These are phyloP conservation scores for Populus hybrid DNA, from an alignment of 441 rosid genomes.

Conservation along the genomic window DNA sequence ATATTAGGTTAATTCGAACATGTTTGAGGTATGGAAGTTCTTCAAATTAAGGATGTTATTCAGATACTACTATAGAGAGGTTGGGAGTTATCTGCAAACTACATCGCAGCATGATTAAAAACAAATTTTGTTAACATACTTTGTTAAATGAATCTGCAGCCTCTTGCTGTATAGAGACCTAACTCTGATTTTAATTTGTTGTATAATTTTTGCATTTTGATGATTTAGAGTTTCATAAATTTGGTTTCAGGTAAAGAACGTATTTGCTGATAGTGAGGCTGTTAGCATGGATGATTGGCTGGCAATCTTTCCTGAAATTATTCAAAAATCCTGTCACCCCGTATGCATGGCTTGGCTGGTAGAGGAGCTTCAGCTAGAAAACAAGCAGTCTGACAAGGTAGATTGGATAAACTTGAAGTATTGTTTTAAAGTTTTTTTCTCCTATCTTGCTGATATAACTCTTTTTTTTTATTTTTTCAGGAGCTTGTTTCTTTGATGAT, in stretches of 20 bases:
- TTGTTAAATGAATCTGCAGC: background rate
- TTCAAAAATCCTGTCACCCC: constrained; percentile 50
- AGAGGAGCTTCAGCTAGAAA: constrained; percentile 46
- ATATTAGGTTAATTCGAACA: background rate
- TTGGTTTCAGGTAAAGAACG: constrained; percentile 53
- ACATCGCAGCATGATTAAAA: background rate
- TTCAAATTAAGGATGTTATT: background rate
- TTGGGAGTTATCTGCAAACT: background rate
- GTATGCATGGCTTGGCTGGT: constrained; percentile 65
- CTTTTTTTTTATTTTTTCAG: constrained; percentile 31
- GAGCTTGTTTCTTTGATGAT: constrained; percentile 49
- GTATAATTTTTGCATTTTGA: constrained; percentile 11
- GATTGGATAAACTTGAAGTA: constrained; percentile 11
- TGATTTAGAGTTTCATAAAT: constrained; percentile 18
- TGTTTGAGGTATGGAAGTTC: background rate
- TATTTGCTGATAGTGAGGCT: constrained; percentile 23
- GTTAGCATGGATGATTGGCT: constrained; percentile 51
- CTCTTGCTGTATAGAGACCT: background rate
- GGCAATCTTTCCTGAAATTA: constrained; percentile 39
- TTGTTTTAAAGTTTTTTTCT: background rate
- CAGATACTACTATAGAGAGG: background rate
- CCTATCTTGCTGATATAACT: constrained; percentile 12
- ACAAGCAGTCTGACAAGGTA: constrained; percentile 48
- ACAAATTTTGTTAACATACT: background rate
- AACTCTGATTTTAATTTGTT: background rate